Evolutionary conservation across 2,329 filamentous ascomycete genomes (phyloP).

Genomic region (Coniochaeta sp.): DNA sequence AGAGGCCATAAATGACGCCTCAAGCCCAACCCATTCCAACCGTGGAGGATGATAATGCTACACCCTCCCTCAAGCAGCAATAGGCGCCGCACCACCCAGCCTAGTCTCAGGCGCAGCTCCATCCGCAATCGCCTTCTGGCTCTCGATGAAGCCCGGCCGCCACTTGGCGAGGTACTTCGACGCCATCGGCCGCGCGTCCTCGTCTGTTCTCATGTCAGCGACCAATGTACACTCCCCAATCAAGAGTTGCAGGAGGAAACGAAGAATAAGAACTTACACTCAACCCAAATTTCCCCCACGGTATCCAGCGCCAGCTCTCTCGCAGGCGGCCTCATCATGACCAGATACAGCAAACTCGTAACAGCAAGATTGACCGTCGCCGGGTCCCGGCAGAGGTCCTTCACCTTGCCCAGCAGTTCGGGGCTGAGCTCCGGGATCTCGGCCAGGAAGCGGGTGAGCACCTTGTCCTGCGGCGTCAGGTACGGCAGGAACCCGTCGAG

Average conservation of each 20-base stretch:
- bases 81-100: background rate
- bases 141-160: conserved; percentile 45
- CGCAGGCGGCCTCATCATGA: conserved; percentile 60
- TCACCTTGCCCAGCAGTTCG: conserved; percentile 66
- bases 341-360: conserved; percentile 58
- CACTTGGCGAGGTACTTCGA: conserved; percentile 56
- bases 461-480: conserved; percentile 83
- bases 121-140: conserved; percentile 12
- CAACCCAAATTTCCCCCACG: conserved; percentile 59
- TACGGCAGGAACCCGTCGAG: conserved; percentile 86
- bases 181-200: conserved; percentile 56
- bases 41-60: too few relatives aligned
- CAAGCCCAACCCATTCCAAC: too few relatives aligned
- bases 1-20: too few relatives aligned
- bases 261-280: conserved; percentile 42
- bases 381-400: conserved; percentile 58
- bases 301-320: conserved; percentile 56
- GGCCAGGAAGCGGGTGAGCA: conserved; percentile 82
- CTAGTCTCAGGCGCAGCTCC: conserved; percentile 7
- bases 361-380: conserved; percentile 56
- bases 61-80: background rate
- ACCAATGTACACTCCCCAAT: background rate
- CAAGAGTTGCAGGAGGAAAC: background rate
- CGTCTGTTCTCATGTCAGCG: conserved; percentile 31
- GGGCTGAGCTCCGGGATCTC: conserved; percentile 78